These are phyloP conservation scores for Rickenella mellea DNA, from an alignment of 768 basidiomycete species.

Conservation along the genomic window DNA sequence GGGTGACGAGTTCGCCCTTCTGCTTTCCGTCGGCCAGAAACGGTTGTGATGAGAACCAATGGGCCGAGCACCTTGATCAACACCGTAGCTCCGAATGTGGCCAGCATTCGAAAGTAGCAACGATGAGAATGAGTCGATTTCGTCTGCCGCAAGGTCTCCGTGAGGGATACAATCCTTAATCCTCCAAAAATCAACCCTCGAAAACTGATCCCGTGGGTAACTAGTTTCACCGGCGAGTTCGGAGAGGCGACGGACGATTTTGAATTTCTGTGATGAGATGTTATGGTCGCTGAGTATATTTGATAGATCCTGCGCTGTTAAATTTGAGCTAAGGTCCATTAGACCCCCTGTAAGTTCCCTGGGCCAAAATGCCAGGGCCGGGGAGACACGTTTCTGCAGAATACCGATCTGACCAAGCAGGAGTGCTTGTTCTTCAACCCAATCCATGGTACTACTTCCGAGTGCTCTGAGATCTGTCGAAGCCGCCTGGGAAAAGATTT, in stretches of 20 bases:
- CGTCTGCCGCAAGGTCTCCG: constrained; percentile 40
- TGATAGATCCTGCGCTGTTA: constrained; percentile 39
- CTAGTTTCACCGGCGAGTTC: constrained; percentile 31
- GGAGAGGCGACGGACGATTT: constrained; percentile 56
- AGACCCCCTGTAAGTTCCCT: constrained; percentile 44
- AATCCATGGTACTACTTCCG: constrained; percentile 42
- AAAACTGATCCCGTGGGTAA: constrained; percentile 37
- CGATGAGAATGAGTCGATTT: constrained; percentile 60
- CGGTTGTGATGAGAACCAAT: constrained; percentile 25
- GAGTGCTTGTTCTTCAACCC: constrained; percentile 52
- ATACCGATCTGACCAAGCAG: constrained; percentile 28
- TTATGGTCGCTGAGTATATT: constrained; percentile 45
- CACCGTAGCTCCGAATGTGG: constrained; percentile 49
- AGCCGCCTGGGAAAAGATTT: constrained; percentile 37
- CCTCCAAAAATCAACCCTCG: constrained; percentile 68
- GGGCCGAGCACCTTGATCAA: constrained; percentile 36
- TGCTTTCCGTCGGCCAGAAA: constrained; percentile 9
- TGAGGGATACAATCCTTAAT: constrained; percentile 70
- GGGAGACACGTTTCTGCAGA: constrained; percentile 33
- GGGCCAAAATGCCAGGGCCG: constrained; percentile 72
- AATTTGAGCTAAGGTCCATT: constrained; percentile 31
- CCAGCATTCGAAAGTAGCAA: constrained; percentile 54
- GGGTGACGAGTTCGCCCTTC: constrained; percentile 18
- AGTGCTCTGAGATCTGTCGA: constrained; percentile 22
- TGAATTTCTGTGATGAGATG: constrained; percentile 70